Evolutionary conservation across 2,329 filamentous ascomycete genomes (phyloP).

Genomic region (Paraphoma sp.): DNA sequence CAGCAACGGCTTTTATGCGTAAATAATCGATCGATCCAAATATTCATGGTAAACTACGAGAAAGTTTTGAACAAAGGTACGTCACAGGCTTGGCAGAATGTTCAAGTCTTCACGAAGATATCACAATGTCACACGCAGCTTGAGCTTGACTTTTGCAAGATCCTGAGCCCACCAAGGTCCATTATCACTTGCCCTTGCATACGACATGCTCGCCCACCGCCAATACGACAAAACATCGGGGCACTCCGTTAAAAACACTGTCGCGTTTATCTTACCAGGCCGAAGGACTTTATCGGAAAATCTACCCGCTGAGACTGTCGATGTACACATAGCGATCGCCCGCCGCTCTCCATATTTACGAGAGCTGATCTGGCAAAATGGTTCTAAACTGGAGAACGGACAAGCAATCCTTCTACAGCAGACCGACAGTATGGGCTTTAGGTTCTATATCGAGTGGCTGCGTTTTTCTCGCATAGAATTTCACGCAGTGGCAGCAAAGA

Average conservation of each 20-base stretch:
- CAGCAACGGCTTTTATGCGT: too few species aligned
- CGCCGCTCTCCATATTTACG: conserved; percentile 15
- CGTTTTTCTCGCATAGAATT: not conserved
- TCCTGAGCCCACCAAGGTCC: too few species aligned
- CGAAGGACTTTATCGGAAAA: conserved; percentile 12
- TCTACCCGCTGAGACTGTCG: conserved; percentile 7
- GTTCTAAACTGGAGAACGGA: not conserved
- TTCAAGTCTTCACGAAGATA: too few species aligned
- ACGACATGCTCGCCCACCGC: not conserved
- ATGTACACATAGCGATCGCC: conserved; percentile 1
- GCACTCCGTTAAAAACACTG: not conserved
- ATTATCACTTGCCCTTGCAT: not conserved
- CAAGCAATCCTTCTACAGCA: conserved; percentile 5
- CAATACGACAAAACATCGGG: not conserved
- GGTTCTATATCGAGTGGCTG: conserved; percentile 20
- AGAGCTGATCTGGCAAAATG: not conserved
- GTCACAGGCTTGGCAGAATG: too few species aligned
- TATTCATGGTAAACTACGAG: too few species aligned
- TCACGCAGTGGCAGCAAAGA: not conserved
- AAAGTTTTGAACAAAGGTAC: too few species aligned
- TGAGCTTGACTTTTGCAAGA: too few species aligned
- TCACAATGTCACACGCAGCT: too few species aligned
- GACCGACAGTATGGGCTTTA: conserved; percentile 18
- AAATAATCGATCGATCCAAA: too few species aligned
- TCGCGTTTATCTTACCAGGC: conserved; percentile 16